Evolutionary conservation across 1,284 basidiomycete genomes (phyloP).

Genomic region (Malassezia arunalokei): DNA sequence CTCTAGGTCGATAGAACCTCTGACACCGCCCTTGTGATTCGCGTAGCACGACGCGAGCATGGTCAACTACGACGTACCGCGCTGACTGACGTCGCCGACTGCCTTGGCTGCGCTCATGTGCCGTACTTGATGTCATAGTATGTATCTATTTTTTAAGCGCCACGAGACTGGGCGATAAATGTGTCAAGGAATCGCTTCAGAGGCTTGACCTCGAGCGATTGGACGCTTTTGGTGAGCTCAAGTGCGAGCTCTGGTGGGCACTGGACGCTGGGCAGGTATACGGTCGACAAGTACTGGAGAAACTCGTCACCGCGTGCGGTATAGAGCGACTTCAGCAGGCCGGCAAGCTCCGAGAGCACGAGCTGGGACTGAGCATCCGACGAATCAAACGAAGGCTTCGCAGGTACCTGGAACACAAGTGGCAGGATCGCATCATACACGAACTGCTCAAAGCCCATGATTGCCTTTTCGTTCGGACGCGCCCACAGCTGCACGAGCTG

Average conservation of each 20-base stretch:
- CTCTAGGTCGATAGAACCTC: neutral
- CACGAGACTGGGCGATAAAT: constrained; percentile 25
- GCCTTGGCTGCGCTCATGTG: neutral
- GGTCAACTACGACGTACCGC: neutral
- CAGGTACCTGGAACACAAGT: constrained; percentile 68
- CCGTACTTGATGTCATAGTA: too few relatives aligned
- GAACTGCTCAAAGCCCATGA: constrained; percentile 86
- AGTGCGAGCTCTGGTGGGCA: constrained; percentile 67
- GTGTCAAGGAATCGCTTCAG: constrained; percentile 52
- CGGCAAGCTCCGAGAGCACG: constrained; percentile 21
- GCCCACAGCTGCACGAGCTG: constrained; percentile 65
- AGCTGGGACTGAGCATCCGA: constrained; percentile 61
- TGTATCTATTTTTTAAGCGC: constrained; percentile 7
- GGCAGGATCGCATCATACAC: constrained; percentile 80
- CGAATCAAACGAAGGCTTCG: constrained; percentile 67
- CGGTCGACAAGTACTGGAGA: constrained; percentile 63
- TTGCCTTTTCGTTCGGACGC: constrained; percentile 23
- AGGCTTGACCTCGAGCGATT: constrained; percentile 56
- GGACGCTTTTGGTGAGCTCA: constrained; percentile 53
- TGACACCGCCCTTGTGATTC: neutral
- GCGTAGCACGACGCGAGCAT: neutral
- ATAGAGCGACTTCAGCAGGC: constrained; percentile 66
- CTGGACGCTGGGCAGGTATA: constrained; percentile 74
- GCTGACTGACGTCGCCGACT: neutral
- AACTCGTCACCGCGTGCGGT: constrained; percentile 72